A percentile compares a stretch with the other conserved stretches of the same genome.
Conservation (phyloP, 2,329 filamentous ascomycete species). For the Ascochyta clinopodiicola region DNA sequence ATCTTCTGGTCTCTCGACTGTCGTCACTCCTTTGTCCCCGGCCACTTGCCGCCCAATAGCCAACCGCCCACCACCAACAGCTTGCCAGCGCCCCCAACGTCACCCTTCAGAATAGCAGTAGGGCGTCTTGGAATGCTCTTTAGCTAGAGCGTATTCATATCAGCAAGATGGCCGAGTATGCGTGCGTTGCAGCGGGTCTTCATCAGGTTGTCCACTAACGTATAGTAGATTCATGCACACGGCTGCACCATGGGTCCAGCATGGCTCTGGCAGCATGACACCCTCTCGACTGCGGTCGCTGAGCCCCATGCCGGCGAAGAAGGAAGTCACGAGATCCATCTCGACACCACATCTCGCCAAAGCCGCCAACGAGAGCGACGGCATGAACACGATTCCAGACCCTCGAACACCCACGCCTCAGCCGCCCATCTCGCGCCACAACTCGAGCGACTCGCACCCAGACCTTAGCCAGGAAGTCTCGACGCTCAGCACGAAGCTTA, state of each 20-base stretch:
- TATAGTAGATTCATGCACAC: constrained; percentile 41
- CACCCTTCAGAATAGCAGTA: neutral
- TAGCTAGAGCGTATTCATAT: constrained; percentile 8
- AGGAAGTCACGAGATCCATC: constrained; percentile 47
- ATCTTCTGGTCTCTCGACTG: constrained; percentile 24
- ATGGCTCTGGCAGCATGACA: constrained; percentile 42
- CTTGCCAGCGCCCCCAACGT: constrained; percentile 11
- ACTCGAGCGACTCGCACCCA: constrained; percentile 61
- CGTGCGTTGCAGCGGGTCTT: constrained; percentile 21
- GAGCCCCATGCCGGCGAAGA: constrained; percentile 42
- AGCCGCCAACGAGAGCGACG: constrained; percentile 55
- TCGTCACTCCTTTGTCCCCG: constrained; percentile 46
- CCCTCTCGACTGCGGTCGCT: constrained; percentile 47
- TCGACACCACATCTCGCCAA: constrained; percentile 47
- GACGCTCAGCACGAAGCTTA: constrained; percentile 90
- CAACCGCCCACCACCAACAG: constrained; percentile 14
- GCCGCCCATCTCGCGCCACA: constrained; percentile 43
- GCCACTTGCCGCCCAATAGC: constrained; percentile 17
- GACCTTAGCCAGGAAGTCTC: constrained; percentile 80
- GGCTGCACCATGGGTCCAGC: constrained; percentile 45
- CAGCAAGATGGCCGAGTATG: constrained; percentile 33
- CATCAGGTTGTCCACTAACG: constrained; percentile 1
- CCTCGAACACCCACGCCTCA: constrained; percentile 53
- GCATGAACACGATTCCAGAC: constrained; percentile 72
- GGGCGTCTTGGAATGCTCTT: constrained; percentile 18